phyloP scores from a whole-genome alignment of 495 filamentous ascomycete species.

The Recurvomyces mirabilis region DNA sequence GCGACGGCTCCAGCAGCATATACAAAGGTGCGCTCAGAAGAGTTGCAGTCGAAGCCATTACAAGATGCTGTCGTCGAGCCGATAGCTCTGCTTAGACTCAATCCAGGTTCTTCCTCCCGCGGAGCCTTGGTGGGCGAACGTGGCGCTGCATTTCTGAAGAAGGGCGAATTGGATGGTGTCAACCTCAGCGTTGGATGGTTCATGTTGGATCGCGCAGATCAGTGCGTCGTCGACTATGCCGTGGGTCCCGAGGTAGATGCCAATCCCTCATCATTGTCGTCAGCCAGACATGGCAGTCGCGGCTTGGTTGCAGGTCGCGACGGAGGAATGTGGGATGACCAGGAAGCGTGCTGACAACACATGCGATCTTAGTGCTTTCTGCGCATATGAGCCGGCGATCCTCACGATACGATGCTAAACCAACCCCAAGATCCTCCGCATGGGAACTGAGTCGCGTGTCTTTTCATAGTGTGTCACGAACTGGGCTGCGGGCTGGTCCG shows the following conservation, averaged over 20 bases:
- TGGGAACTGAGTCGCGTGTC: too few relatives aligned
- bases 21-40: slow-evolving; percentile 61
- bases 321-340: slow-evolving; percentile 5
- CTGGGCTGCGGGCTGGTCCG: too few relatives aligned
- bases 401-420: too few relatives aligned
- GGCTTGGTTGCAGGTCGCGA: neutral
- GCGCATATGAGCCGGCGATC: too few relatives aligned
- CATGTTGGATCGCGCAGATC: slow-evolving; percentile 37
- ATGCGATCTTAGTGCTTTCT: too few relatives aligned
- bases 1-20: slow-evolving; percentile 90
- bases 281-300: slow-evolving; percentile 23
- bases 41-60: slow-evolving; percentile 74
- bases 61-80: slow-evolving; percentile 76
- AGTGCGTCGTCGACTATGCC: slow-evolving; percentile 26
- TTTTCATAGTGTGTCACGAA: too few relatives aligned
- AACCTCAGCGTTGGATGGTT: slow-evolving; percentile 39
- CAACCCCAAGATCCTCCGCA: too few relatives aligned
- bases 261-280: slow-evolving; percentile 17
- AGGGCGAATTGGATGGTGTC: slow-evolving; percentile 71
- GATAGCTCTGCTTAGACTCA: slow-evolving; percentile 44
- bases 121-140: slow-evolving; percentile 10
- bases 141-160: slow-evolving; percentile 33
- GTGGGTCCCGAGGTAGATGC: slow-evolving; percentile 20
- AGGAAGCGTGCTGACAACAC: neutral
- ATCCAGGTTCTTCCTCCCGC: slow-evolving; percentile 12